phyloP scores from a whole-genome alignment of 2,329 filamentous ascomycete genomes.

The Nemania diffusa region DNA sequence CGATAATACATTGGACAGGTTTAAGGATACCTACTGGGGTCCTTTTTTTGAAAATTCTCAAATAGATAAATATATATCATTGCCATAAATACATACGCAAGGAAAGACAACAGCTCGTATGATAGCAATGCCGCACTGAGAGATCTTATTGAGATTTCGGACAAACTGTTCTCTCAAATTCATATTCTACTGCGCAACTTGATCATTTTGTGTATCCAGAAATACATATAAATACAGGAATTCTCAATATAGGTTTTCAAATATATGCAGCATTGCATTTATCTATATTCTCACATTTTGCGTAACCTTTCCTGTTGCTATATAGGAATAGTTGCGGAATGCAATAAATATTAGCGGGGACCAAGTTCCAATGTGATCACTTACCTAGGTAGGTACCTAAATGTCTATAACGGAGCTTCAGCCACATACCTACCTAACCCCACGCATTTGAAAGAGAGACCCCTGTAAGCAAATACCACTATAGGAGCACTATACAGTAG shows the following conservation, averaged over 20 bases:
- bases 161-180: not conserved
- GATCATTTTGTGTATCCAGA: not conserved
- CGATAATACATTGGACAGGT: not conserved
- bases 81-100: too few relatives aligned
- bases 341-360: not conserved
- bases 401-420: too few relatives aligned
- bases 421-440: conserved; percentile 21
- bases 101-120: too few relatives aligned
- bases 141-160: not conserved
- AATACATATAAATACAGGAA: not conserved
- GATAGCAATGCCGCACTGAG: not conserved
- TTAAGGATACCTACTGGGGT: not conserved
- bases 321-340: not conserved
- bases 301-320: not conserved
- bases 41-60: too few relatives aligned
- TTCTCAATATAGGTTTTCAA: not conserved
- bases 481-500: too few relatives aligned
- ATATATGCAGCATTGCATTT: not conserved
- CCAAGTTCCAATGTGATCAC: too few relatives aligned
- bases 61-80: too few relatives aligned
- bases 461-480: not conserved
- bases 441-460: too few relatives aligned
- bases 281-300: not conserved
- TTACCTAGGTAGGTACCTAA: too few relatives aligned
- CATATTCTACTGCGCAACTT: not conserved